phyloP scores from a whole-genome alignment of 1,139 yeast species.

The Candida sanyaensis region DNA sequence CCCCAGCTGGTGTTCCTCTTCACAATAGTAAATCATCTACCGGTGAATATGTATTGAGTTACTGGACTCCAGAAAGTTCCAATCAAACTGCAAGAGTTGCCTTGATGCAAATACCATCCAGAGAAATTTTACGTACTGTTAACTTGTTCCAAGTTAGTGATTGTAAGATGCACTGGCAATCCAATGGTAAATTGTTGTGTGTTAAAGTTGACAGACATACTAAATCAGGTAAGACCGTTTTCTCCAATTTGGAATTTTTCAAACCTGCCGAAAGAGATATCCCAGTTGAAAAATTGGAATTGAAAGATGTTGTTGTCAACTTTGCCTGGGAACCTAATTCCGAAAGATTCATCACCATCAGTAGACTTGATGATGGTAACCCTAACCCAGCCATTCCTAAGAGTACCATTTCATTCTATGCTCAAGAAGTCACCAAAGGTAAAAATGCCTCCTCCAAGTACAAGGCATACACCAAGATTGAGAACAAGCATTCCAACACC shows the following conservation, averaged over 20 bases:
- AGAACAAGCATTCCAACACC: slow-evolving; percentile 70
- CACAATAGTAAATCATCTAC: slow-evolving; percentile 48
- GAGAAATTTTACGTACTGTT: slow-evolving; percentile 82
- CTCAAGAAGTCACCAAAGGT: slow-evolving; percentile 89
- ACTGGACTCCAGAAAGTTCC: slow-evolving; percentile 94
- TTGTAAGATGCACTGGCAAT: slow-evolving; percentile 95
- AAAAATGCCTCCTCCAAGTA: slow-evolving; percentile 67
- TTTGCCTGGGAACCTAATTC: slow-evolving; percentile 97
- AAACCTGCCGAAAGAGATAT: slow-evolving; percentile 83
- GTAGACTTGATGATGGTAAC: slow-evolving; percentile 62
- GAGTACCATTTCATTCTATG: slow-evolving; percentile 78
- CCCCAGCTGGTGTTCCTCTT: slow-evolving; percentile 82
- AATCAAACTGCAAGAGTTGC: slow-evolving; percentile 97
- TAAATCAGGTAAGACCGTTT: slow-evolving; percentile 87
- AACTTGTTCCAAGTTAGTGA: slow-evolving; percentile 94
- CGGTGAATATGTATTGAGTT: slow-evolving; percentile 72
- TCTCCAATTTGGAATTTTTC: slow-evolving; percentile 92
- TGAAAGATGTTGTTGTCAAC: slow-evolving; percentile 83
- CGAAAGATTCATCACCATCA: slow-evolving; percentile 80
- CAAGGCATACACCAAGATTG: slow-evolving; percentile 47
- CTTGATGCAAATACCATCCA: slow-evolving; percentile 84
- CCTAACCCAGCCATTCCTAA: slow-evolving; percentile 71
- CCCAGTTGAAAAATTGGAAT: slow-evolving; percentile 93
- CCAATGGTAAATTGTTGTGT: slow-evolving; percentile 79
- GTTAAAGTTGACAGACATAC: slow-evolving; percentile 97